Base-by-base conservation (phyloP, 495 filamentous ascomycete genomes). In the Cetradonia linearis region DNA sequence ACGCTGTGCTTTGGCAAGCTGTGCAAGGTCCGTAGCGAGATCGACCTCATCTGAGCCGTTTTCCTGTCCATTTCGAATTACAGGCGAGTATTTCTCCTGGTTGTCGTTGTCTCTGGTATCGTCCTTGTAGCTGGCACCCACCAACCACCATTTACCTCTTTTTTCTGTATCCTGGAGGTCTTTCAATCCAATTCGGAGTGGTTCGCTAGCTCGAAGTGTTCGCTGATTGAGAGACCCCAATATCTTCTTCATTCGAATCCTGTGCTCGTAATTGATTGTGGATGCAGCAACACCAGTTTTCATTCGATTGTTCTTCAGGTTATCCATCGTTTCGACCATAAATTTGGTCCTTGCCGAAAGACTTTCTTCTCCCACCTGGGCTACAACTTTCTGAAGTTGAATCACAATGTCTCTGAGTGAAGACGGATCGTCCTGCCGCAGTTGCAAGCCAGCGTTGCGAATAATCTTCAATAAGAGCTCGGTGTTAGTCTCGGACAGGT, bases 101-200 rank as follows among this genome's bases (percentile, higher is more conserved):
- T 20, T 6, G 14, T 13, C 11, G 23, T 11, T 31, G 31, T 37
- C 46, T 60, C 33, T 13, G 31, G 37, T 10, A 27, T 53, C 58
- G 23, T 80, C 78, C 33, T 77, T 83, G 86, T 90, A 96, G 71
- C 89, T 94, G 14, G 92, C 91, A 48, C 93, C 92, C 28, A 96
- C 86, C 38, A 97, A 81, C 93, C 93, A 97, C 94, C 93, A 97
- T 76, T 95, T 96, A 3, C 93, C 93, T 71, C 87, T 89, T 64
- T 86, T 90, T 25, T 90, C 84, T 3, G 83, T 85, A 58, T 92
- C 78, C 57, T 79, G 79, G 61, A 97, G 88, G 67, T 97, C 93
- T 30, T 80, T 74, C 6, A 96, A 77, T 11, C 86, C 82, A 55
- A 95, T 81, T 25, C 88, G 81, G 47, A 98, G 78, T 18, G 93